phyloP scores from a whole-genome alignment of 306 rosid genomes.

The Lupinus albus region DNA sequence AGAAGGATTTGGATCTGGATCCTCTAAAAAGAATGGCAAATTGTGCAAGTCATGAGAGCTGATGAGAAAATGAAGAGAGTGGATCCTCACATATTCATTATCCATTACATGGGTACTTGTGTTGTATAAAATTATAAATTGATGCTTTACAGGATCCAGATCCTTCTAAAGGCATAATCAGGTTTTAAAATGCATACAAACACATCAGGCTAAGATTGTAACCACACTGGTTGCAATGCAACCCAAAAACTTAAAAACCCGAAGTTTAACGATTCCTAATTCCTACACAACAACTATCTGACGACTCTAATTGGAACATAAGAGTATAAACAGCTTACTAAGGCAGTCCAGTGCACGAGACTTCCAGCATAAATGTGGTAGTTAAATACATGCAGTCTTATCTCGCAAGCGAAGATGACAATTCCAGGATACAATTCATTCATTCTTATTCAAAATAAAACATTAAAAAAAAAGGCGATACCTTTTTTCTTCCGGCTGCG shows the following conservation, averaged over 20 bases:
- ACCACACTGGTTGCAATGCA: no score
- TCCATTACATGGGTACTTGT: not conserved
- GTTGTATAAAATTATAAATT: not conserved
- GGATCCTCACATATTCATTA: not conserved
- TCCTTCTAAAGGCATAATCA: not conserved
- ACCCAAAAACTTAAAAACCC: no score
- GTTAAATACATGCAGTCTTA: no score
- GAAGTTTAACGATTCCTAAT: not conserved
- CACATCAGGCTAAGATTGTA: no score
- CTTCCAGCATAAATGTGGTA: no score
- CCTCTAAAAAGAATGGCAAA: not conserved
- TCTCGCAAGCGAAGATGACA: no score
- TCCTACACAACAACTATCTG: constrained; percentile 4
- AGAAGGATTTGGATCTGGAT: not conserved
- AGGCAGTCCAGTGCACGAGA: no score
- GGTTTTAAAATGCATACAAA: no score
- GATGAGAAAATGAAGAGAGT: constrained; percentile 22
- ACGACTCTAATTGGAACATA: constrained; percentile 4
- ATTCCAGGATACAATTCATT: not conserved
- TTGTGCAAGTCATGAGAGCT: not conserved
- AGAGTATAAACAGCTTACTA: not conserved
- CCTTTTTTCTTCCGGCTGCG: constrained; percentile 87
- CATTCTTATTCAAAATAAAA: constrained; percentile 3
- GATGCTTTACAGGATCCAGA: constrained; percentile 13
- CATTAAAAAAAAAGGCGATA: no score